These are phyloP conservation scores for Peniophora sp. DNA, from an alignment of 1,284 basidiomycete genomes.

Conservation along the genomic window DNA sequence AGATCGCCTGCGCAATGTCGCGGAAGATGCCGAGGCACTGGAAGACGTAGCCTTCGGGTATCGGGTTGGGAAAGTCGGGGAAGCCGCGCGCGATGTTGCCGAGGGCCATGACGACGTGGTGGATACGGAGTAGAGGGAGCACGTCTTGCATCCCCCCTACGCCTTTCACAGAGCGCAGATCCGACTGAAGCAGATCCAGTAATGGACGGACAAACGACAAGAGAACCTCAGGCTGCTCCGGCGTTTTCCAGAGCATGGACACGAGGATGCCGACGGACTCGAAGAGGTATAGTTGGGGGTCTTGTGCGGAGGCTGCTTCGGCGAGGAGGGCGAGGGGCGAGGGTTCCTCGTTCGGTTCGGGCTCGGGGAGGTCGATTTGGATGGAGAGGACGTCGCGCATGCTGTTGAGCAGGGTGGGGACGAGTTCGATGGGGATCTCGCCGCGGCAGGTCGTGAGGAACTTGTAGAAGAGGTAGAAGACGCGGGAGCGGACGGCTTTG, in stretches of 20 bases:
- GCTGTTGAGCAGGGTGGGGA: slow-evolving; percentile 64
- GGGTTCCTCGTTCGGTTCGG: slow-evolving; percentile 51
- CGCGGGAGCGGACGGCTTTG: slow-evolving; percentile 65
- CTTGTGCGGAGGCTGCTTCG: slow-evolving; percentile 75
- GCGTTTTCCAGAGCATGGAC: slow-evolving; percentile 62
- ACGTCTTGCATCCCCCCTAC: slow-evolving; percentile 44
- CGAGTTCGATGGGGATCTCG: slow-evolving; percentile 74
- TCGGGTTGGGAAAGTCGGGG: slow-evolving; percentile 73
- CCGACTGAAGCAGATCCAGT: slow-evolving; percentile 68
- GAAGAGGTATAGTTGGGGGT: slow-evolving; percentile 92
- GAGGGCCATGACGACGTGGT: slow-evolving; percentile 92
- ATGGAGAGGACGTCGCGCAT: slow-evolving; percentile 70
- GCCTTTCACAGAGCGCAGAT: slow-evolving; percentile 55
- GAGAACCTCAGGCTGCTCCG: slow-evolving; percentile 70
- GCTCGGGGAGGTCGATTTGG: slow-evolving; percentile 56
- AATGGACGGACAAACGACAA: slow-evolving; percentile 79
- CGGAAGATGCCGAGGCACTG: slow-evolving; percentile 81
- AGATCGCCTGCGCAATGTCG: slow-evolving; percentile 82
- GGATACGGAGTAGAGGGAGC: slow-evolving; percentile 79
- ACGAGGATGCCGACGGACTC: slow-evolving; percentile 87
- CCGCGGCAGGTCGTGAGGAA: slow-evolving; percentile 84
- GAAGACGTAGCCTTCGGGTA: slow-evolving; percentile 59
- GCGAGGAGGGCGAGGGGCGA: slow-evolving; percentile 48
- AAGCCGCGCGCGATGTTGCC: slow-evolving; percentile 97
- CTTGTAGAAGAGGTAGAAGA: slow-evolving; percentile 90